Conservation (phyloP, 306 rosid species). For the Boehmeria nivea region DNA sequence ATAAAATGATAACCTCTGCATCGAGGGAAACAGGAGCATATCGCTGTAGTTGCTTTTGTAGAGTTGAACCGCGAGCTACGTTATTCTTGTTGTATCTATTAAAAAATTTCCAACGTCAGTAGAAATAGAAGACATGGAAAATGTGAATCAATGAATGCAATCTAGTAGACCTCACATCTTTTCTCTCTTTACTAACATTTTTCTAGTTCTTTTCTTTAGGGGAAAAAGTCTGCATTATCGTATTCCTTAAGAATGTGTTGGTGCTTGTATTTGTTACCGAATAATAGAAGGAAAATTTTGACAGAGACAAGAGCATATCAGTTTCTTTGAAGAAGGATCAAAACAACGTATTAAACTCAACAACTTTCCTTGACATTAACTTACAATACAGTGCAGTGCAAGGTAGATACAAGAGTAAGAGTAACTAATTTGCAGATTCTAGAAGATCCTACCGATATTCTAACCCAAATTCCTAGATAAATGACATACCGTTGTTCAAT, state of each 20-base stretch:
- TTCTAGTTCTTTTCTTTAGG: background rate
- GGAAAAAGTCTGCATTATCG: background rate
- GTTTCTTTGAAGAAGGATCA: too few relatives aligned
- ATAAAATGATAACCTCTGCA: conserved; percentile 81
- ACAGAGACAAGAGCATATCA: too few relatives aligned
- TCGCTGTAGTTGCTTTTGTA: conserved; percentile 71
- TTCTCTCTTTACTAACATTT: background rate
- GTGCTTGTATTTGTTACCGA: too few relatives aligned
- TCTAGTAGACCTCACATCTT: background rate
- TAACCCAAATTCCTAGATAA: conserved; percentile 1
- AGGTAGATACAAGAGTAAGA: background rate
- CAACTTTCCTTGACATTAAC: too few relatives aligned
- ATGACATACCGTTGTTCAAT: conserved; percentile 56
- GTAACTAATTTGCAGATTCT: background rate
- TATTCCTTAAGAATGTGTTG: too few relatives aligned
- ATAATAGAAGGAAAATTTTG: too few relatives aligned
- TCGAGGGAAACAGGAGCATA: conserved; percentile 70
- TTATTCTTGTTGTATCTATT: conserved; percentile 67
- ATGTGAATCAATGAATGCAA: background rate
- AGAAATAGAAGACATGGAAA: conserved; percentile 14
- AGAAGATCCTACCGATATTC: background rate
- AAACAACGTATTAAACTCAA: too few relatives aligned
- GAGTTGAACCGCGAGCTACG: conserved; percentile 43
- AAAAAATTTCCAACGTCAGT: conserved; percentile 28
- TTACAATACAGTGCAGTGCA: background rate